Evolutionary conservation across 2,329 filamentous ascomycete genomes (phyloP), one percentile per base, ranked within the genome.

Genomic region (Aspergillus candidus): DNA sequence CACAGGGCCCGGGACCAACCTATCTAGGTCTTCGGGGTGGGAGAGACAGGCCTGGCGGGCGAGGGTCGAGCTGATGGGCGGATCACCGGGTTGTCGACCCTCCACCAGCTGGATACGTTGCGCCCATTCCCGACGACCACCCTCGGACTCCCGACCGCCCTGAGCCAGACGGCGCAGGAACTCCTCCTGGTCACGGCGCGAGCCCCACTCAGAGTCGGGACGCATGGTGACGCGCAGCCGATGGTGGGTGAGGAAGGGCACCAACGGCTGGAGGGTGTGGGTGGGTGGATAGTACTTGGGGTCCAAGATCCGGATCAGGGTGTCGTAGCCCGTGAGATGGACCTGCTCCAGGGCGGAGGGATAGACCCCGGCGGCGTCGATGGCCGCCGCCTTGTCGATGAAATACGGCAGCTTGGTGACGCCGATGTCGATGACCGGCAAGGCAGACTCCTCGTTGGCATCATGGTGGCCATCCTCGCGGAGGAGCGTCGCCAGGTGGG

Each of bases 381-480:
- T 73, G 2, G 63, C 64, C 6, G 58, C 58, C 1, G 72, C 71
- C 50, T 75, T 75, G 47, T 74, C 70, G 41, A 69, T 57, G 45
- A 74, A 75, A 47, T 72, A 73, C 0, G 72, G 72, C 15, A 68
- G 61, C 41, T 72, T 74, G 1, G 70, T 74, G 22, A 75, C 65
- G 6, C 69, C 72, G 30, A 75, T 68, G 43, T 74, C 72, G 48
- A 74, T 61, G 2, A 59, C 53, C 6, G 66, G 63, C 4, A 62
- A 8, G 7, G 22, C 6, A 2, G 22, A 8, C 22, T 7, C 22
- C 22, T 27, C 22, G 22, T 10, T 10, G 7, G 8, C 22, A 3
- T 27, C 22, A 11, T 43, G 40, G 4, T 51, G 38, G 4, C 37
- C 6, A 39, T 42, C 41, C 12, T 43, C 17, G 40, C 53, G 40